Conservation (phyloP, 495 filamentous ascomycete genomes). For the Collariella sp. region DNA sequence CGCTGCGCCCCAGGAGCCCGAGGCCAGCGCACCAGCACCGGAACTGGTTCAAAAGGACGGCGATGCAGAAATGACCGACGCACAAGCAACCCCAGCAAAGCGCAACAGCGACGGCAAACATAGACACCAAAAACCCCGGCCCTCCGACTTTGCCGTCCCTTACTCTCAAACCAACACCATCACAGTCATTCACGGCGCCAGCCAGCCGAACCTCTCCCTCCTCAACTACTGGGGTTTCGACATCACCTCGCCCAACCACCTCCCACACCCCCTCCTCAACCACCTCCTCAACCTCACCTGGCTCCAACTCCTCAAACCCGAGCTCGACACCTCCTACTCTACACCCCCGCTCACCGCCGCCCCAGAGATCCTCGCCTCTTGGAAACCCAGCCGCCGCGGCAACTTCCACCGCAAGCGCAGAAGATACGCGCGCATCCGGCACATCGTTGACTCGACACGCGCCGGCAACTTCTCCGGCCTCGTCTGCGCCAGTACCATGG, state of each 20-base stretch:
- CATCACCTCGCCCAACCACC: constrained; percentile 51
- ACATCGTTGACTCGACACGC: constrained; percentile 62
- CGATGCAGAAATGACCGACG: constrained; percentile 19
- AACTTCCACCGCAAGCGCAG: constrained; percentile 78
- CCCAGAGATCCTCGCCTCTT: constrained; percentile 46
- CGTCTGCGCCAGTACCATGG: constrained; percentile 71
- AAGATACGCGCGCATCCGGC: constrained; percentile 60
- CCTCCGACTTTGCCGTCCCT: constrained; percentile 30
- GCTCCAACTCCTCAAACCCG: constrained; percentile 77
- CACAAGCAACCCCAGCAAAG: background rate
- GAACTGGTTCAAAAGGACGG: background rate
- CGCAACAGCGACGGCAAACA: constrained; percentile 14
- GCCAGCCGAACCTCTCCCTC: constrained; percentile 79
- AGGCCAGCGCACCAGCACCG: background rate
- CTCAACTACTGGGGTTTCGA: constrained; percentile 85
- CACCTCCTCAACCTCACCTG: constrained; percentile 80
- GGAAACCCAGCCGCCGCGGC: constrained; percentile 70
- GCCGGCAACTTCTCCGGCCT: constrained; percentile 75
- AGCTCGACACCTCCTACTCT: constrained; percentile 58
- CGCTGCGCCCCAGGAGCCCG: background rate
- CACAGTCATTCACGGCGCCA: constrained; percentile 77
- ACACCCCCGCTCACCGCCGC: constrained; percentile 47
- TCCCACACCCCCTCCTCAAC: constrained; percentile 65
- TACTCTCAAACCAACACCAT: constrained; percentile 68
- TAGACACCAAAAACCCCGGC: constrained; percentile 23